Evolutionary conservation across 345 rosid species (phyloP), one percentile per base, ranked within the genome.

Genomic region (Populus simonii): DNA sequence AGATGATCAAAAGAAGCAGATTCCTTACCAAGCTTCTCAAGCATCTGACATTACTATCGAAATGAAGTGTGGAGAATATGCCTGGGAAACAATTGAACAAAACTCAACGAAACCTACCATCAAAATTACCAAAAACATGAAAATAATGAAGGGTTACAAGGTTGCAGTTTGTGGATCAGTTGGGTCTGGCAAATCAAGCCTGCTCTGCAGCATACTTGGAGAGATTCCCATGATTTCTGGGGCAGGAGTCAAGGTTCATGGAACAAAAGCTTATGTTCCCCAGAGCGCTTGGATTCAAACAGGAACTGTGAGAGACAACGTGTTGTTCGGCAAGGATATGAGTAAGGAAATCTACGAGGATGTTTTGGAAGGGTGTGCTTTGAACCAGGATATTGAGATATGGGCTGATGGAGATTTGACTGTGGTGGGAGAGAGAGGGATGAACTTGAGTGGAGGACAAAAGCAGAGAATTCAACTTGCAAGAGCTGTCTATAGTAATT

Each of bases 201-300:
- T 92, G 13, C 80, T 85, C 22, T 85, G 89, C 71, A 89, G 92
- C 78, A 89, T 94, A 51, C 90, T 92, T n/a, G 93, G 89, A 12
- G 97, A 93, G 82, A 90, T 93, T 51, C 97, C 97, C 5, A 89
- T 85, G 80, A 87, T 81, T 67, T 82, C 90, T 39, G 94, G 94
- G 71, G 88, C 80, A 10, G 88, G 78, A 51, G 84, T 83, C 65
- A 85, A 80, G 76, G 85, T 88, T 8, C 61, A 85, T 62, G 98
- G 92, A 41, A 86, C 76, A 43, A 86, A 84, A 83, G 93, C 96
- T 41, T 90, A 90, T 81, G 92, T 90, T 36, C 88, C 96, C 13
- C 94, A 92, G 79, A 87, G 91, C 47, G 89, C 96, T 57, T 94
- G 98, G 98, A 89, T 89, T 83, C 97, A 89, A 78, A 91, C 94